A percentile compares a stretch with the other conserved stretches of the same genome.
Evolutionary conservation across 768 basidiomycete species (phyloP).

Genomic region (Lanmaoa pseudosensibilis): DNA sequence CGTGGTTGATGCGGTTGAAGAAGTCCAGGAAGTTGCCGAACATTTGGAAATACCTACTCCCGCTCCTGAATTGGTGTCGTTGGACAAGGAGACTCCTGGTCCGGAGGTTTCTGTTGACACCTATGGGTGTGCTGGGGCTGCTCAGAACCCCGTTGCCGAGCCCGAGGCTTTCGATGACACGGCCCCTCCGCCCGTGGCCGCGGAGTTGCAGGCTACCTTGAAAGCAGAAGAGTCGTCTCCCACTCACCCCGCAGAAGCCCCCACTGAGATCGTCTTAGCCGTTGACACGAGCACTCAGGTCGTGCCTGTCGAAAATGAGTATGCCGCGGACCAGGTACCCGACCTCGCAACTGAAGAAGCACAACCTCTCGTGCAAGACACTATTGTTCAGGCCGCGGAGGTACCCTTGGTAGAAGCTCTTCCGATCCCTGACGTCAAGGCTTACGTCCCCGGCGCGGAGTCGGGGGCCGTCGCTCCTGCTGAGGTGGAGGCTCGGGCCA

Average conservation of each 20-base stretch:
- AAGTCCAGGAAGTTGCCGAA: slow-evolving; percentile 12
- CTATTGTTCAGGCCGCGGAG: not conserved
- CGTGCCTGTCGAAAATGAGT: not conserved
- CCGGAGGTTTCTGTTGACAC: slow-evolving; percentile 1
- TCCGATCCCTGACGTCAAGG: not conserved
- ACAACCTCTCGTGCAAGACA: not conserved
- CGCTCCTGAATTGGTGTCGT: slow-evolving; percentile 5
- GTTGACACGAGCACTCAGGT: not conserved
- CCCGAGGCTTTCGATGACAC: not conserved
- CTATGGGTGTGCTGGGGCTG: not conserved
- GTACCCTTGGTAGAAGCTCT: not conserved
- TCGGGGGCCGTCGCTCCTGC: not conserved
- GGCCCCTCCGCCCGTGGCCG: not conserved
- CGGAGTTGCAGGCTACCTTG: slow-evolving; percentile 5
- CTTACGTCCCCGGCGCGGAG: not conserved
- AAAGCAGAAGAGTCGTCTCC: not conserved
- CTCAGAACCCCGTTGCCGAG: not conserved
- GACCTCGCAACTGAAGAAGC: not conserved
- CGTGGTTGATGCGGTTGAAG: slow-evolving; percentile 7
- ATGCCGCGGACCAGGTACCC: slow-evolving; percentile 6
- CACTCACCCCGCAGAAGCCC: not conserved
- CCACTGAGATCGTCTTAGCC: no score
- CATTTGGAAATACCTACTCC: slow-evolving; percentile 14
- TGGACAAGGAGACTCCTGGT: slow-evolving; percentile 20
- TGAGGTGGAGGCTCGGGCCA: slow-evolving; percentile 6